Evolutionary conservation across 2,329 filamentous ascomycete genomes (phyloP).

Genomic region (Cylindrodendrum hubeiense): DNA sequence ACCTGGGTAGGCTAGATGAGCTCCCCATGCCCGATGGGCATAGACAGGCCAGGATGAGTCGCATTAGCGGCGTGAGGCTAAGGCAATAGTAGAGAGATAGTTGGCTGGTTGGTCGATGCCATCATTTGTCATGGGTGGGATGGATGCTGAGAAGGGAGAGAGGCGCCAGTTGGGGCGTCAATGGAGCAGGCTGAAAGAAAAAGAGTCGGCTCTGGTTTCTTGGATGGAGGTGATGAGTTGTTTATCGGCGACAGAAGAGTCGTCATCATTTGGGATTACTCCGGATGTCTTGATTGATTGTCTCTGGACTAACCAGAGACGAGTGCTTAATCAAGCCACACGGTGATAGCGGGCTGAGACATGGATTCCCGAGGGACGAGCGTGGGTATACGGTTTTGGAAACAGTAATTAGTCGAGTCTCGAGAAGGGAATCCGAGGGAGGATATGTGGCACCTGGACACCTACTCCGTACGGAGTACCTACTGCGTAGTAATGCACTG

Average conservation of each 20-base stretch:
- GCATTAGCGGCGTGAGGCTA: slow-evolving; percentile 41
- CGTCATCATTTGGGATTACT: neutral
- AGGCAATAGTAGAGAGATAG: slow-evolving; percentile 22
- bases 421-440: neutral
- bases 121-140: slow-evolving; percentile 7
- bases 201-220: slow-evolving; percentile 21
- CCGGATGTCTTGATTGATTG: neutral
- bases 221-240: slow-evolving; percentile 7
- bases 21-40: neutral
- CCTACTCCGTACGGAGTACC: too few species aligned
- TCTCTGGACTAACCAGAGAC: neutral
- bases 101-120: slow-evolving; percentile 23
- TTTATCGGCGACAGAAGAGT: neutral
- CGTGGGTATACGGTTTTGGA: neutral
- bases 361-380: neutral
- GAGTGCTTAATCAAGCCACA: neutral
- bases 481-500: neutral
- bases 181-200: slow-evolving; percentile 38
- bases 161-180: slow-evolving; percentile 36
- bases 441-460: neutral
- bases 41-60: slow-evolving; percentile 39
- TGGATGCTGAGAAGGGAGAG: slow-evolving; percentile 4
- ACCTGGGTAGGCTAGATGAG: neutral
- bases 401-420: neutral
- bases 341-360: neutral